Evolutionary conservation across 75 land plant species (phyloP), one percentile per base, ranked within the genome.

Genomic region (Picea glauca): DNA sequence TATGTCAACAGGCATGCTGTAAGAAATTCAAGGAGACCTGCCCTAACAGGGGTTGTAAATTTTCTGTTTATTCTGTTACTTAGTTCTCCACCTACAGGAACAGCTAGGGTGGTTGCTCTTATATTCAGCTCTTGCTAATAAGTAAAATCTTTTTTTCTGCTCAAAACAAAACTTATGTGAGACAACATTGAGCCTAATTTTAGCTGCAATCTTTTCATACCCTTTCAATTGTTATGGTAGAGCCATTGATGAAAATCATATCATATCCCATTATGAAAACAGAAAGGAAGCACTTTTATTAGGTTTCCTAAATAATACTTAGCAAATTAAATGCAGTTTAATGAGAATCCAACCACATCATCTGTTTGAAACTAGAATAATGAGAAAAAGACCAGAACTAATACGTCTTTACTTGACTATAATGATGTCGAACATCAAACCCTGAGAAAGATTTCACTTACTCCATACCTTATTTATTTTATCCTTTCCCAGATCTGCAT

Each of bases 401-500:
- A 70, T 70, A 54, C 43, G 13, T 70, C n/a, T 23, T 43, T 38
- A 11, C 54, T 70, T 66, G 31, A 5, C 6, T 38, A 70, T 20
- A 35, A 70, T 70, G 20, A 35, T 30, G 31, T 32, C 50, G 43
- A 40, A 40, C 50, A n/a, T 43, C 23, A 40, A 65, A 65, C n/a
- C 43, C 35, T 38, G 43, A 6, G 26, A 9, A 43, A 46, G 54
- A 23, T 13, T 50, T 18, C 56, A 43, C 50, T 0, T 2, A 50
- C 12, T 64, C 3, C 43, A 14, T 79, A 92, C 92, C 94, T 85
- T 78, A 1, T 84, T 54, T 14, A 82, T 79, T 1, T 83, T 86
- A 58, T 88, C 90, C 12, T 73, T 77, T 7, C 88, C 92, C 58
- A 92, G 87, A 58, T 81, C 83, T 13, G 88, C 94, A 66, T 88